phyloP scores from a whole-genome alignment of 2,329 filamentous ascomycete genomes.

The Aspergillus alliaceus region DNA sequence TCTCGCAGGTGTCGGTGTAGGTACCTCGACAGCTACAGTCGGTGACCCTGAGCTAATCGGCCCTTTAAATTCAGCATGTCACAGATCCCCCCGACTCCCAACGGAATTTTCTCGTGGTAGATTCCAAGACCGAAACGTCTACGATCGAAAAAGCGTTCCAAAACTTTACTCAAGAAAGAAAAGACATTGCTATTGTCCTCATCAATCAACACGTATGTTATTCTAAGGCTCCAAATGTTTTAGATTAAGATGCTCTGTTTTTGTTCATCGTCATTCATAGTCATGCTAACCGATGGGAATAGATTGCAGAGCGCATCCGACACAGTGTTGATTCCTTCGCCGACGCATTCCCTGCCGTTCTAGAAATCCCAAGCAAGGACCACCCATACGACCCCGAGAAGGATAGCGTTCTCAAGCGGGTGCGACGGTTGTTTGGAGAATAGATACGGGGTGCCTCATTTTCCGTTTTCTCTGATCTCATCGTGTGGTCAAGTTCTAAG shows the following conservation, averaged over 20 bases:
- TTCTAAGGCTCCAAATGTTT: not conserved
- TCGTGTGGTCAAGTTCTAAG: not conserved
- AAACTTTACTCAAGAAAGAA: constrained; percentile 81
- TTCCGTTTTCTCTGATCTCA: not conserved
- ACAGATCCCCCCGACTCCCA: constrained; percentile 83
- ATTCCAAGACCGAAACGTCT: constrained; percentile 84
- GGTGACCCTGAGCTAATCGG: constrained; percentile 3
- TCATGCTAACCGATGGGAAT: not conserved
- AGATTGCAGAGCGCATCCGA: constrained; percentile 94
- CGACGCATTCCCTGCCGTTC: constrained; percentile 89
- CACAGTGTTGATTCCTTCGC: constrained; percentile 88
- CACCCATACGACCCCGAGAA: constrained; percentile 99
- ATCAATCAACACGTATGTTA: constrained; percentile 91
- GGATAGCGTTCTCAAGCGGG: constrained; percentile 91
- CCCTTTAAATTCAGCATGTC: constrained; percentile 72
- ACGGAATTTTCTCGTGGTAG: constrained; percentile 98
- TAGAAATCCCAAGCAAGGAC: constrained; percentile 98
- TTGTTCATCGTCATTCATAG: not conserved
- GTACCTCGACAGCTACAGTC: constrained; percentile 28
- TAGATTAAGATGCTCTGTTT: no score
- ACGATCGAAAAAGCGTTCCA: constrained; percentile 90
- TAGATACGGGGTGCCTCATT: constrained; percentile 23
- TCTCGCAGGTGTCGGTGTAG: constrained; percentile 90
- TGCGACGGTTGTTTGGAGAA: constrained; percentile 69
- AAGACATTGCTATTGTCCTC: constrained; percentile 93